A percentile compares a stretch with the other conserved stretches of the same genome.
Conservation (phyloP, 768 basidiomycete genomes). For the Phlegmacium glaucopus region DNA sequence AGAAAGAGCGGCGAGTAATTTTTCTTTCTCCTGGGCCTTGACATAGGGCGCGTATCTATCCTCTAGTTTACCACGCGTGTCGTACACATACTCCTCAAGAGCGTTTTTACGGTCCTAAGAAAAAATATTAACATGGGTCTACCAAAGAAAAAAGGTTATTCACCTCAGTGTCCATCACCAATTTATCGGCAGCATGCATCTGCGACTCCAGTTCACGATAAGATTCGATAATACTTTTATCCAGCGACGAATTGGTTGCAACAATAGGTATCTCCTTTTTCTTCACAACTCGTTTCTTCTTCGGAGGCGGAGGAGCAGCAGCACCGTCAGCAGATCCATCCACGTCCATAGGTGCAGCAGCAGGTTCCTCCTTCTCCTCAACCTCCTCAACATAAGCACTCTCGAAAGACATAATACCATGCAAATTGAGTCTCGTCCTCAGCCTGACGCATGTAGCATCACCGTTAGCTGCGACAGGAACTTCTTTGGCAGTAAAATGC, state of each 20-base stretch:
- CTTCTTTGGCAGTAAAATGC: constrained; percentile 76
- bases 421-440: constrained; percentile 82
- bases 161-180: constrained; percentile 97
- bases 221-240: constrained; percentile 57
- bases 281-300: constrained; percentile 84
- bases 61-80: constrained; percentile 89
- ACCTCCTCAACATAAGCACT: constrained; percentile 79
- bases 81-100: constrained; percentile 98
- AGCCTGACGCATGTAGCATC: constrained; percentile 85
- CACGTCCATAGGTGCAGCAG: constrained; percentile 57
- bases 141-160: constrained; percentile 13
- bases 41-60: constrained; percentile 80
- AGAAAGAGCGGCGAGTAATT: constrained; percentile 63
- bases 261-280: constrained; percentile 83
- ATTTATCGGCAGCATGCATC: constrained; percentile 91
- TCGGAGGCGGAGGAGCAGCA: constrained; percentile 44
- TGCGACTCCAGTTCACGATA: constrained; percentile 79
- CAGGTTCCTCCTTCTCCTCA: constrained; percentile 70
- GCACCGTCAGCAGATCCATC: constrained; percentile 41
- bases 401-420: constrained; percentile 88
- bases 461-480: constrained; percentile 65
- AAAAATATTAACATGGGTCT: neutral
- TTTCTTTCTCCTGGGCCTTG: constrained; percentile 71
- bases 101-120: constrained; percentile 94
- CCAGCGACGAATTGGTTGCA: constrained; percentile 59